phyloP scores from a whole-genome alignment of 257 asterid genomes.

The Verbena officinalis region DNA sequence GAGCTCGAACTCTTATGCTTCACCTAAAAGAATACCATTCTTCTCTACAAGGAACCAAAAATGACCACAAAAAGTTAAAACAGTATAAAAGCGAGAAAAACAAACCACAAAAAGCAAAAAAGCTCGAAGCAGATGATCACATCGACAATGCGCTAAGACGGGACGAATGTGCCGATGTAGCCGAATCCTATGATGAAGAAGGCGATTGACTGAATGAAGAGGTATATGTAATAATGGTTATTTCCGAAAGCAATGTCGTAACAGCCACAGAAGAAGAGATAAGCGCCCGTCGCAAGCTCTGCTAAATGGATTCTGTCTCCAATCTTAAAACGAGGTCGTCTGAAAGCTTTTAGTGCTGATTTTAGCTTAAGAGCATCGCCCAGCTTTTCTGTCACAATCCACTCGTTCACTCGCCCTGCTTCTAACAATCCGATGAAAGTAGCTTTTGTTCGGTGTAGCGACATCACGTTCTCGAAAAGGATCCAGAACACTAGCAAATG shows the following conservation, averaged over 20 bases:
- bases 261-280: constrained; percentile 81
- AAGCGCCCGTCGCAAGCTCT: constrained; percentile 62
- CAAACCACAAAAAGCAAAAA: constrained; percentile 27
- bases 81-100: constrained; percentile 26
- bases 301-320: constrained; percentile 75
- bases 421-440: constrained; percentile 89
- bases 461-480: constrained; percentile 93
- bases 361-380: constrained; percentile 77
- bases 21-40: constrained; percentile 55
- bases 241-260: constrained; percentile 70
- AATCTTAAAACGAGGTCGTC: constrained; percentile 55
- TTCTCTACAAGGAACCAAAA: constrained; percentile 39
- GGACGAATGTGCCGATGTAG: constrained; percentile 71
- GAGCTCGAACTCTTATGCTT: constrained; percentile 49
- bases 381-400: constrained; percentile 95
- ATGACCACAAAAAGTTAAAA: background rate
- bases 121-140: background rate
- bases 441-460: constrained; percentile 91
- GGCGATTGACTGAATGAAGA: constrained; percentile 66
- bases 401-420: constrained; percentile 87
- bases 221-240: constrained; percentile 62
- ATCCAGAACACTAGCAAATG: constrained; percentile 91
- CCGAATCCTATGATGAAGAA: constrained; percentile 83
- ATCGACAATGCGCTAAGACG: constrained; percentile 38
- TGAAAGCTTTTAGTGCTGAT: constrained; percentile 55